These are phyloP conservation scores for Dichotomopilus funicola DNA, from an alignment of 2,329 filamentous ascomycete genomes.

Conservation along the genomic window DNA sequence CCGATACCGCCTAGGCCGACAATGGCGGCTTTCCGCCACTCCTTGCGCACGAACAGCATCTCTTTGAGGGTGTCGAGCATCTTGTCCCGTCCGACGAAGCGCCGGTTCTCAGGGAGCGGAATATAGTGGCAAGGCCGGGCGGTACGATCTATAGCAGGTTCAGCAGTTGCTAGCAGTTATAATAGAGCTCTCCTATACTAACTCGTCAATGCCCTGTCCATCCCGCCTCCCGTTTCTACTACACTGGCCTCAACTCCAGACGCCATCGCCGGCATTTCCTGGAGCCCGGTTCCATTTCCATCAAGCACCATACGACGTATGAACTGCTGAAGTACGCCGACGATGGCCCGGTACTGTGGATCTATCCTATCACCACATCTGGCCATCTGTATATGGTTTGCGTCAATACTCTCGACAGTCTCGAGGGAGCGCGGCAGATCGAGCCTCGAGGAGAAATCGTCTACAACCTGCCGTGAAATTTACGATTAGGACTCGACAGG, in stretches of 20 bases:
- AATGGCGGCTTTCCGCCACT: conserved; percentile 26
- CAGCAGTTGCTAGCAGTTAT: conserved; percentile 2
- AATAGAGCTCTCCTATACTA: too few relatives aligned
- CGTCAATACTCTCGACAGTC: conserved; percentile 34
- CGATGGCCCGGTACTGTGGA: conserved; percentile 27
- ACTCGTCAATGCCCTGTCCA: neutral
- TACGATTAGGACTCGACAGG: neutral
- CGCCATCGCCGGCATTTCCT: neutral
- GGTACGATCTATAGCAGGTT: conserved; percentile 5
- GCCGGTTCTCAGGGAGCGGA: conserved; percentile 18
- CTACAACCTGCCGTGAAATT: conserved; percentile 28
- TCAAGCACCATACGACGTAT: neutral
- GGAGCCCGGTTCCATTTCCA: neutral
- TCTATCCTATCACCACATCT: conserved; percentile 31
- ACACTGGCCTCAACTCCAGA: neutral
- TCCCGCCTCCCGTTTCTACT: neutral
- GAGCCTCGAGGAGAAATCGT: conserved; percentile 36
- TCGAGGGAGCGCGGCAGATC: conserved; percentile 29
- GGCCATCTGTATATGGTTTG: conserved; percentile 35
- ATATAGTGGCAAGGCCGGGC: conserved; percentile 13
- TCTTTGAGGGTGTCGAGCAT: conserved; percentile 24
- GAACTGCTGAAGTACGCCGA: conserved; percentile 26
- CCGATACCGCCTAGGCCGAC: conserved; percentile 36
- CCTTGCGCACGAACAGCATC: conserved; percentile 22
- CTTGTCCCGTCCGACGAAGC: conserved; percentile 24